Base-by-base conservation (phyloP, 2,329 filamentous ascomycete genomes). In the Pestalotiopsis sp. region DNA sequence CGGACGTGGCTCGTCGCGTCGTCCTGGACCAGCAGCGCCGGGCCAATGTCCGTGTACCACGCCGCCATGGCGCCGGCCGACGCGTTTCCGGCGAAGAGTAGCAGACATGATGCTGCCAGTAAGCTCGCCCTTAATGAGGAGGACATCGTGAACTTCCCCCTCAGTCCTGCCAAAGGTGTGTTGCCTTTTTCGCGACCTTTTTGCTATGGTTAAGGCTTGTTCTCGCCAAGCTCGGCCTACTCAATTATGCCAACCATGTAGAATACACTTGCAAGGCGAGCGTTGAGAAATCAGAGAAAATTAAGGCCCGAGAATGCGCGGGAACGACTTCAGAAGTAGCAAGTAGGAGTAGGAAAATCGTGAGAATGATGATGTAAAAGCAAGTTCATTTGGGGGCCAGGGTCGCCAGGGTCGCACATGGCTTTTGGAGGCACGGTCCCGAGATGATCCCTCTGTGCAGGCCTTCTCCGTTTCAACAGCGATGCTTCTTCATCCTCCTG, bases 1-100 rank as follows among this genome's bases (percentile, higher is more conserved):
- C 74, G 76, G 65, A 82, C 77, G 13, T 70, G 70, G 17, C 76
- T 77, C 1, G 78, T 79, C n/a, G 75, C 75, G 31, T 75, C 71
- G 71, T 82, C 80, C 68, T 80, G 79, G 61, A 80, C 68, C 39
- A 82, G 71, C 20, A 83, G 65, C 56, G 79, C 78, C 13, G 79
- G 77, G 1, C 75, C 80, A 56, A 76, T 69, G 49, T 75, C 75
- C 1, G 73, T 80, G 74, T 73, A 80, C 80, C 81, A 83, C 1
- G 79, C 79, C 4, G 79, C 74, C 6, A 82, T 77, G 13, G 73
- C 69, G 31, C 75, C 76, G 36, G 71, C 71, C 13, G 70, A 71
- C 9, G 70, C 75, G 23, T 70, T 69, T n/a, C 61, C 68, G 4
- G 71, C 73, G 25, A 76, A 36, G 31, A 9, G 7, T 7, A 36